Conservation (phyloP, 371 early-diverging fungal species). For the Mucor saturninus region DNA sequence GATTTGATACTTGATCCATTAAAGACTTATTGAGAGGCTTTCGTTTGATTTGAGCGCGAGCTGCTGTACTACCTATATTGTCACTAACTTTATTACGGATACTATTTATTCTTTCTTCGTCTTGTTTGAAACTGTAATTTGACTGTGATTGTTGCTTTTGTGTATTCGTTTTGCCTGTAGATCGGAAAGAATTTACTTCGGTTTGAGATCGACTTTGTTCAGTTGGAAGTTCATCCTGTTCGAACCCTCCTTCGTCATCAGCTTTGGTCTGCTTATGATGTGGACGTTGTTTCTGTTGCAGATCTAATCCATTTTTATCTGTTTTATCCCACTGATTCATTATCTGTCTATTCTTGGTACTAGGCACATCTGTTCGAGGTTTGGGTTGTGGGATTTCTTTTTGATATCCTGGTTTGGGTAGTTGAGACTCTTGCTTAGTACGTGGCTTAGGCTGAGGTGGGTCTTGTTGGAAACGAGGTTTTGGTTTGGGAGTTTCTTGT, state of each 20-base stretch:
- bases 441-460: neutral
- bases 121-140: neutral
- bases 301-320: neutral
- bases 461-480: slow-evolving; percentile 1
- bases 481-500: neutral
- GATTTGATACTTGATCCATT: slow-evolving; percentile 21
- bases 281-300: neutral
- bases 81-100: slow-evolving; percentile 15
- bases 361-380: too few species aligned
- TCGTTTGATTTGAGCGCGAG: slow-evolving; percentile 34
- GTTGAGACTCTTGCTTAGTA: neutral
- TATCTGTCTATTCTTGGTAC: too few species aligned
- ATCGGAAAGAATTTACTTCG: too few species aligned
- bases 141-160: neutral
- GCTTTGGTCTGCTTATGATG: neutral
- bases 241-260: too few species aligned
- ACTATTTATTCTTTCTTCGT: neutral
- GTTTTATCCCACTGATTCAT: neutral
- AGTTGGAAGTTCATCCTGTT: too few species aligned
- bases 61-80: slow-evolving; percentile 26
- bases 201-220: too few species aligned
- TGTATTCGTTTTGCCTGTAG: too few species aligned
- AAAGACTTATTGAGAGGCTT: slow-evolving; percentile 39
- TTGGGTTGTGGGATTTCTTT: too few species aligned
- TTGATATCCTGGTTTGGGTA: neutral